Evolutionary conservation across 1,284 basidiomycete species (phyloP), one percentile per base, ranked within the genome.

Genomic region (Pseudozyma sp.): DNA sequence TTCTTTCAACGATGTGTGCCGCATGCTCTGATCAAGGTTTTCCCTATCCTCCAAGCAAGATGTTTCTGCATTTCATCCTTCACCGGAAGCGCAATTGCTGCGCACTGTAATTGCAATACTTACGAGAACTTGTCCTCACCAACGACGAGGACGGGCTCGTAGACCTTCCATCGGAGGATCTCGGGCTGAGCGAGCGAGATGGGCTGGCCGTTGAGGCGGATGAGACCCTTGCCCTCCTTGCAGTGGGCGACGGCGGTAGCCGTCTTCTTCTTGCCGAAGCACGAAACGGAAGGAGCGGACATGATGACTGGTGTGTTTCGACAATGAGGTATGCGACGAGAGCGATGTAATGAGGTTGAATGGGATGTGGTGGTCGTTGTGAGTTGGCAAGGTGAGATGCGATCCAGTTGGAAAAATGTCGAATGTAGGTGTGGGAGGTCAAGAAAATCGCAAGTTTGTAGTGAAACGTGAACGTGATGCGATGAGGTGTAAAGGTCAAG

Each of bases 161-260:
- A 99, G 83, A 98, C 91, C 90, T 99, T 99, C 89, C 95, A 91
- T 83, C 96, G 94, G 82, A 99, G 90, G 86, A 95, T 92, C 86
- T 96, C 93, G 66, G 86, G 84, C 87, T 93, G 91, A 82, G 96
- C 90, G 85, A 99, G 93, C 86, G 92, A 90, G 88, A 99, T 94
- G 86, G 97, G 97, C 62, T 93, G 92, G 80, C 96, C 95, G 86
- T 99, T 98, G 87, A 99, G 90, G 86, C 95, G 93, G 87, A 99
- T 92, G 85, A 97, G 90, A 70, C 97, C 97, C 87, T 94, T 94
- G 83, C 97, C 97, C 88, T 97, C 94, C 87, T 86, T 82, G 76
- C 70, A 77, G 74, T 76, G 62, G 59, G 81, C 79, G 52, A 82
- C 79, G 59, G 79, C 81, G 61, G 83, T 83, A 43, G 85, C 78